Base-by-base conservation (phyloP, 345 rosid species). In the Syzygium jambos region DNA sequence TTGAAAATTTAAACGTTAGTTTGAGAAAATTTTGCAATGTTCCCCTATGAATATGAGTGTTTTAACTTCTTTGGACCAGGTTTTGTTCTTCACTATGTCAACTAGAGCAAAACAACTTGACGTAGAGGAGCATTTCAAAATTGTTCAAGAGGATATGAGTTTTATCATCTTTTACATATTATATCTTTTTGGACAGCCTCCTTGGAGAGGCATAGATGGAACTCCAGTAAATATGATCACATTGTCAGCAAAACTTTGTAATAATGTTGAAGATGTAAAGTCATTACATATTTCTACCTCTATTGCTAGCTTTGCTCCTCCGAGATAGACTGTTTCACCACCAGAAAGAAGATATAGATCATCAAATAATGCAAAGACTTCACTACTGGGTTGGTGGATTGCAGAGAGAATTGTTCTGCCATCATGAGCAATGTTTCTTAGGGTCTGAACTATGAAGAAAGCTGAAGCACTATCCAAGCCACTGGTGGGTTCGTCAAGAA, bases 401-500 rank as follows among this genome's bases (percentile, higher is more conserved):
- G 95, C 90, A 73, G 94, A 93, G 84, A 95, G 86, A 21, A 94
- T 89, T 2, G 95, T 94, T 77, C 95, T 88, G 49, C 95, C 94
- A 56, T 92, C 94, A 0, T 92, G 92, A 52, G 95, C 94, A 52
- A 93, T 92, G 84, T 92, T 93, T 88, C 95, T 85, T 7, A 94
- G 93, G 43, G 94, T 87, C 78, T 93, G 94, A 65, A 90, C 89
- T 7, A 95, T 92, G 23, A 92, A 94, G 93, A 95, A 95, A 65
- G 98, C 94, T 0, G 98, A 91, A 83, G 98, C 96, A 92, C 98
- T 94, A 85, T 95, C 98, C 41, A 94, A 94, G 57, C 96, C 98
- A 38, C 95, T 95, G 0, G 95, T 94, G 38, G 98, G 98, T 86
- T 95, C 98, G 65, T 95, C 96, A 6, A 95, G 96, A 89, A 95